Evolutionary conservation across 176 grass and related monocot genomes (phyloP), one percentile per base, ranked within the genome.

Genomic region (Zoysia pacifica): DNA sequence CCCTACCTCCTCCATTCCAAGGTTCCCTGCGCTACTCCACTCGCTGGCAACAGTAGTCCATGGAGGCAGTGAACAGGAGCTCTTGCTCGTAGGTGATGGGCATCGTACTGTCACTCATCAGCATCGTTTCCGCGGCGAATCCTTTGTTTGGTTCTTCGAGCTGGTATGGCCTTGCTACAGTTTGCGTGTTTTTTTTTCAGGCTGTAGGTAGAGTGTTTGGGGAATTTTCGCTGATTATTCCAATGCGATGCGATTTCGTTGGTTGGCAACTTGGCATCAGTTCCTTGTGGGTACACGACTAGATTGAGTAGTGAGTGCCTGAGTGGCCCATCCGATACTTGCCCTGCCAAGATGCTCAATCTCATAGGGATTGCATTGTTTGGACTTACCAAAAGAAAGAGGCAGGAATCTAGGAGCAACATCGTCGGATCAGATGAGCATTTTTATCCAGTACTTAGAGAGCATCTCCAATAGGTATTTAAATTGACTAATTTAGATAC

Each of bases 271-370:
- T 80, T 73, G 55, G 63, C 76, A 75, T 66, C 58, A 8, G 77
- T 77, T 89, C 72, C 72, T 49, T 72, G 82, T 18, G 51, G 2
- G 19, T 35, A 11, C 36, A 36, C 9, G 59, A 62, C 55, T 19
- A 19, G 28, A 28, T 28, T 28, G 28, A 28, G 28, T 28, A 28
- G 28, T 28, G 28, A 28, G 28, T 28, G 28, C 28, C 28, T 28
- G 28, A 47, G 59, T 40, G 47, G 75, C 5, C 47, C 81, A 80
- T 80, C 81, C 65, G 59, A 81, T 81, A 64, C 77, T 65, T 43
- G 82, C 87, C 84, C 5, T 47, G 40, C 67, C 84, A 67, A 66
- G 76, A 73, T 35, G 75, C 73, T 80, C 49, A 28, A 28, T 28
- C 62, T 72, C 51, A 74, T 41, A 19, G 36, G 65, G 35, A 67